Conservation (phyloP, 192 early-diverging fungal genomes). For the Backusella tuberculispora region DNA sequence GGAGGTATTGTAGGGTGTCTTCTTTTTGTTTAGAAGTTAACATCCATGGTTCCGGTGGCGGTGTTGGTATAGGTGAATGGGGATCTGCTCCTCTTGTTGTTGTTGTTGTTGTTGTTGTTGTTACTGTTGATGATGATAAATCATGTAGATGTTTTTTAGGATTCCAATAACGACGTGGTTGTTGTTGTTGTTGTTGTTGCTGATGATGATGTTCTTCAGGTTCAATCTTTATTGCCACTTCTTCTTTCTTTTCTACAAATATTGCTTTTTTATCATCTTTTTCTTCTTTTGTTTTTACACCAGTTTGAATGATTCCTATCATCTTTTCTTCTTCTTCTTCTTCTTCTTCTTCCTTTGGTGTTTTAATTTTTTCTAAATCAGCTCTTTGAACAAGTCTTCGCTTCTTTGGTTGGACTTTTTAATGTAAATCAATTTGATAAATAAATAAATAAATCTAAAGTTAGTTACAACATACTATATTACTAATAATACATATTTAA, state of each 20-base stretch:
- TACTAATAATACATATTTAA: neutral
- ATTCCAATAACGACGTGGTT: neutral
- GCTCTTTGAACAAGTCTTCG: slow-evolving; percentile 34
- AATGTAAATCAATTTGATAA: no score
- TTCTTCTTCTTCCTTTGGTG: neutral
- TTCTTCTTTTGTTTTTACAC: neutral
- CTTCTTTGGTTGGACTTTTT: slow-evolving; percentile 20
- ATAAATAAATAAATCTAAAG: neutral
- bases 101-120: neutral
- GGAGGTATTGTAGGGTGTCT: slow-evolving; percentile 60
- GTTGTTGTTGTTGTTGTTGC: neutral
- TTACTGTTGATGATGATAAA: neutral
- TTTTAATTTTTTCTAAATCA: slow-evolving; percentile 19
- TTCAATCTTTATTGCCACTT: neutral
- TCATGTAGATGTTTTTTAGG: neutral
- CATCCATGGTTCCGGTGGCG: slow-evolving; percentile 17
- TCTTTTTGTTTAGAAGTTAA: slow-evolving; percentile 32
- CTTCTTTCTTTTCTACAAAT: neutral
- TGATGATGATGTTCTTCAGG: neutral
- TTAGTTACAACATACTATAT: neutral
- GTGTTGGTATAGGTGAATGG: slow-evolving; percentile 32
- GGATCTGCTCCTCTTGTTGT: neutral
- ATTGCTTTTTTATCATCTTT: neutral
- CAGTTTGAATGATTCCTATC: neutral
- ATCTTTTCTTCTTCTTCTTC: neutral